A percentile compares a stretch with the other conserved stretches of the same genome.
These are phyloP conservation scores for Ilex paraguariensis DNA, from an alignment of 305 asterid genomes.

Conservation along the genomic window DNA sequence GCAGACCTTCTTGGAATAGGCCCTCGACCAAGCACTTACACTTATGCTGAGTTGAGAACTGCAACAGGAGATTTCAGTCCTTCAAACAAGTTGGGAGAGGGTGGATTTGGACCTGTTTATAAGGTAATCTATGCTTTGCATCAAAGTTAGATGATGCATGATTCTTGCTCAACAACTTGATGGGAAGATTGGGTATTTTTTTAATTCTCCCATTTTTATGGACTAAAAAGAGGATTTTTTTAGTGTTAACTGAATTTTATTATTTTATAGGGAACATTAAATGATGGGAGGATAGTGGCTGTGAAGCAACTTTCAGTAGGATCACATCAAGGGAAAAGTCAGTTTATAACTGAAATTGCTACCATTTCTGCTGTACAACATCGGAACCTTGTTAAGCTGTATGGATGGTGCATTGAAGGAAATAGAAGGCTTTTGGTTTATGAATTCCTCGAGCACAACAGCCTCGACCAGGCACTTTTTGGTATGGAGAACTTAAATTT, in stretches of 20 bases:
- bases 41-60: slow-evolving; percentile 1
- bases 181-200: too few species aligned
- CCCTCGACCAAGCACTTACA: not conserved
- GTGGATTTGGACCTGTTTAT: slow-evolving; percentile 6
- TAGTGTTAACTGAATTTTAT: not conserved
- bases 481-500: not conserved
- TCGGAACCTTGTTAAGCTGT: not conserved
- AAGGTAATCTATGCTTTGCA: not conserved
- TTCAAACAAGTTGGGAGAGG: not conserved
- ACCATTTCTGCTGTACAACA: slow-evolving; percentile 3
- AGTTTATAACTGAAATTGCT: slow-evolving; percentile 2
- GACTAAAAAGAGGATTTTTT: too few species aligned
- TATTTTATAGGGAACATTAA: not conserved
- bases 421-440: not conserved
- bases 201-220: too few species aligned
- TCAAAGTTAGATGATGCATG: not conserved
- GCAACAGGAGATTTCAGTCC: slow-evolving; percentile 1
- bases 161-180: not conserved
- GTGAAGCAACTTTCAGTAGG: slow-evolving; percentile 3
- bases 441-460: slow-evolving; percentile 2
- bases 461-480: slow-evolving; percentile 5
- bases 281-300: not conserved
- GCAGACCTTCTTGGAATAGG: slow-evolving; percentile 2
- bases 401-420: not conserved
- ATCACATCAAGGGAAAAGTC: slow-evolving; percentile 3